These are phyloP conservation scores for Wickerhamiella nectarea DNA, from an alignment of 805 yeast genomes.

Conservation along the genomic window DNA sequence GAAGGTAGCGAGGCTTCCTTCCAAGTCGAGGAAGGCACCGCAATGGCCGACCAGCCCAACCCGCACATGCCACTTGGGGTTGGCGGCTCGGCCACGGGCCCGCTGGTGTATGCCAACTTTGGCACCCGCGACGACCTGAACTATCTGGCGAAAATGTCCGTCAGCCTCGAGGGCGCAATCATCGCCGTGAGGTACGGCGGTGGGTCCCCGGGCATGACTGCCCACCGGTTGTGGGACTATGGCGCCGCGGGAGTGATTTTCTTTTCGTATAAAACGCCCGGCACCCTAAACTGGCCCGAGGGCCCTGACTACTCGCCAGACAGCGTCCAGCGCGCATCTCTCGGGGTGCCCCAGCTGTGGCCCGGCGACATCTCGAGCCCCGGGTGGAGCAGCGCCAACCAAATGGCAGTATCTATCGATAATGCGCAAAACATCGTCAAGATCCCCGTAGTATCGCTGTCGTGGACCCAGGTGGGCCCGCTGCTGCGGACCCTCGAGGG, in stretches of 20 bases:
- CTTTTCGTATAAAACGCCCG: slow-evolving; percentile 32
- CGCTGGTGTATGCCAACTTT: slow-evolving; percentile 47
- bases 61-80: slow-evolving; percentile 42
- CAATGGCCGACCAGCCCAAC: slow-evolving; percentile 18
- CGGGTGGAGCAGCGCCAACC: slow-evolving; percentile 46
- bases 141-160: slow-evolving; percentile 20
- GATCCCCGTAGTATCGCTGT: slow-evolving; percentile 65
- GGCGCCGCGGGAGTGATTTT: slow-evolving; percentile 60
- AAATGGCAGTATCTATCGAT: slow-evolving; percentile 31
- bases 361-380: slow-evolving; percentile 76
- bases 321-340: slow-evolving; percentile 35
- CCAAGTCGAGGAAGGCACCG: neutral
- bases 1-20: neutral
- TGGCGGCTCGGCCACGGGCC: slow-evolving; percentile 41
- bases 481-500: slow-evolving; percentile 30
- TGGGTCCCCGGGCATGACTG: slow-evolving; percentile 36
- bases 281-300: slow-evolving; percentile 22
- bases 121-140: slow-evolving; percentile 48
- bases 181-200: slow-evolving; percentile 50
- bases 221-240: slow-evolving; percentile 38
- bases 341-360: slow-evolving; percentile 36
- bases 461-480: slow-evolving; percentile 52
- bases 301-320: slow-evolving; percentile 29
- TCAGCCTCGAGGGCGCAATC: slow-evolving; percentile 38
- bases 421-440: slow-evolving; percentile 48